Evolutionary conservation across 805 yeast species (phyloP).

Genomic region (Yarrowia yakushimensis): DNA sequence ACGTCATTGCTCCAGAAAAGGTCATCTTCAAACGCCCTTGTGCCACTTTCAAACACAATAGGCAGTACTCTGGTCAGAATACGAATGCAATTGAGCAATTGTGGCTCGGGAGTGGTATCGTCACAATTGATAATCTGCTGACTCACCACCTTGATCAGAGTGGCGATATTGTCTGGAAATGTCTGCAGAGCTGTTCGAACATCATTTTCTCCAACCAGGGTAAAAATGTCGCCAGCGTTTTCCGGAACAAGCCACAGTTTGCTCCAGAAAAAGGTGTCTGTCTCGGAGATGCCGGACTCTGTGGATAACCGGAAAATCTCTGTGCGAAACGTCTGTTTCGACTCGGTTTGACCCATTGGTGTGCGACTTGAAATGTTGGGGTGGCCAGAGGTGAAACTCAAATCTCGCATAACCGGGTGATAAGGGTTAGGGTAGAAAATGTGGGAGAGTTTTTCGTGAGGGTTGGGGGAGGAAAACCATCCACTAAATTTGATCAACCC

Average conservation of each 20-base stretch:
- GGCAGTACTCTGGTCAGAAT: slow-evolving; percentile 6
- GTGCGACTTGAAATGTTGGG: background rate
- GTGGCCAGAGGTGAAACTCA: background rate
- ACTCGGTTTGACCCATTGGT: slow-evolving; percentile 18
- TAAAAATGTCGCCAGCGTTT: slow-evolving; percentile 4
- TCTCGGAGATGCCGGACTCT: background rate
- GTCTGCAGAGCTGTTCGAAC: background rate
- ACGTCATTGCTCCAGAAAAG: slow-evolving; percentile 11
- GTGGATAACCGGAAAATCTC: slow-evolving; percentile 12
- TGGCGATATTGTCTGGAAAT: slow-evolving; percentile 8
- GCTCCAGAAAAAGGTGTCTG: slow-evolving; percentile 11
- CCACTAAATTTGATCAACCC: too few relatives aligned
- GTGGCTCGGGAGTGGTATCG: background rate
- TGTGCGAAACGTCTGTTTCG: slow-evolving; percentile 23
- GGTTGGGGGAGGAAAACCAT: too few relatives aligned
- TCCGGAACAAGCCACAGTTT: slow-evolving; percentile 17
- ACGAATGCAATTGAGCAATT: slow-evolving; percentile 11
- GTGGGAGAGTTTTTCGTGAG: too few relatives aligned
- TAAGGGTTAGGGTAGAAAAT: slow-evolving; percentile 8
- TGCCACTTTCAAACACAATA: slow-evolving; percentile 2
- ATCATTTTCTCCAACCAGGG: background rate
- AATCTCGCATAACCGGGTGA: background rate
- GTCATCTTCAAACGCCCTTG: slow-evolving; percentile 1
- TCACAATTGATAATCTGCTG: background rate
- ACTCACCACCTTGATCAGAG: background rate